These are phyloP conservation scores for Phytopythium vexans DNA, from an alignment of 352 stramenopile genomes.

Conservation along the genomic window DNA sequence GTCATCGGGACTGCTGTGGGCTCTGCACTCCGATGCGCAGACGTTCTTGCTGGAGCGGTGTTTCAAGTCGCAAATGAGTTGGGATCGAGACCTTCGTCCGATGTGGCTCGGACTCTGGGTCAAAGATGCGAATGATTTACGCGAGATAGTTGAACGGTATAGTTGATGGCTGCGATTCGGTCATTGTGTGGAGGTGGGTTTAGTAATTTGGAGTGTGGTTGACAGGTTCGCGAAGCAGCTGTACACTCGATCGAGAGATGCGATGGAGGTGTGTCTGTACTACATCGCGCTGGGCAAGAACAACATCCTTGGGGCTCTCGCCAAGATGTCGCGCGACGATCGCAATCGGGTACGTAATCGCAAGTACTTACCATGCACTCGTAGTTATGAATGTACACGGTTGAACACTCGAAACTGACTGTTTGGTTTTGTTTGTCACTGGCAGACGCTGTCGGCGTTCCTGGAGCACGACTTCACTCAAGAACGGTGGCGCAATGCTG, in stretches of 20 bases:
- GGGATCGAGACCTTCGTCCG: constrained; percentile 52
- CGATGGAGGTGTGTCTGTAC: constrained; percentile 69
- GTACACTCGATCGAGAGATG: constrained; percentile 63
- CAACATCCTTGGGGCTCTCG: constrained; percentile 68
- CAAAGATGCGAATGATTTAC: constrained; percentile 69
- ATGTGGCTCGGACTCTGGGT: constrained; percentile 82
- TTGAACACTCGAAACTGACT: too few species aligned
- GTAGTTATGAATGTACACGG: too few species aligned
- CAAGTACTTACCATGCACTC: too few species aligned
- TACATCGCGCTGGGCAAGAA: constrained; percentile 82
- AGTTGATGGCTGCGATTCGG: neutral
- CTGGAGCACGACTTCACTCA: constrained; percentile 80
- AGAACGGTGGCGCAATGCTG: constrained; percentile 81
- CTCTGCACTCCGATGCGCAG: constrained; percentile 81
- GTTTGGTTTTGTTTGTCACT: too few species aligned
- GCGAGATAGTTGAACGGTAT: constrained; percentile 62
- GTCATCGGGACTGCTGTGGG: constrained; percentile 74
- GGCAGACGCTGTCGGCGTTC: constrained; percentile 71
- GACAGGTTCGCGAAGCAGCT: constrained; percentile 63
- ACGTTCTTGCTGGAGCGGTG: constrained; percentile 73
- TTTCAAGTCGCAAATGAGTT: constrained; percentile 52
- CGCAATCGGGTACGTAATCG: constrained; percentile 61
- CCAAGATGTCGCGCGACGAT: constrained; percentile 71
- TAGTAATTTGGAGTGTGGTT: neutral
- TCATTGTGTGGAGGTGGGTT: neutral